Conservation (phyloP, 2,329 filamentous ascomycete genomes). For the Aureobasidium vineae region DNA sequence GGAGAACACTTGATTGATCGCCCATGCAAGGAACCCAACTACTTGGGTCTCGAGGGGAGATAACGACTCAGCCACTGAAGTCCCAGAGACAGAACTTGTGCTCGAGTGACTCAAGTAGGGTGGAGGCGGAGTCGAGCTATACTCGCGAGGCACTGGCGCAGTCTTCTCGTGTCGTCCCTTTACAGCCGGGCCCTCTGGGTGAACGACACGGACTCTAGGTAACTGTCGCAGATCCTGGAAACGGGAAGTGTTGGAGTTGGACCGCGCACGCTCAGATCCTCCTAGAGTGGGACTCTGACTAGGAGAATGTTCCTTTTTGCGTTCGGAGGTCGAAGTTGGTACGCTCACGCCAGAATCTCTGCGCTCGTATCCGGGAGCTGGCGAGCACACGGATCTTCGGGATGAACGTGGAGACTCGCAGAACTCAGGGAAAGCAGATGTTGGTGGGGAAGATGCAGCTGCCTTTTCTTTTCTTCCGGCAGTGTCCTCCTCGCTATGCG, state of each 20-base stretch:
- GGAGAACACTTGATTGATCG: not conserved
- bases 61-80: not conserved
- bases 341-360: constrained; percentile 15
- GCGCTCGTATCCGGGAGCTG: constrained; percentile 1
- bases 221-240: constrained; percentile 31
- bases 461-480: not conserved
- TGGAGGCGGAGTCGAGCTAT: constrained; percentile 26
- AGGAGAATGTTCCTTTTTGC: not conserved
- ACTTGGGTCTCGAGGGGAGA: constrained; percentile 8
- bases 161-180: constrained; percentile 9
- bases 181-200: constrained; percentile 29
- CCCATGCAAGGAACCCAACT: constrained; percentile 7
- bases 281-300: not conserved
- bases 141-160: constrained; percentile 31
- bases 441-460: not conserved
- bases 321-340: not conserved
- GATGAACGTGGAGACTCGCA: not conserved
- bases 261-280: not conserved
- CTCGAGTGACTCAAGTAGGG: constrained; percentile 26
- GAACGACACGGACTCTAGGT: constrained; percentile 34
- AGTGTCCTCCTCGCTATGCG: not conserved
- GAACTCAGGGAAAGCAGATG: not conserved
- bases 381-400: constrained; percentile 4
- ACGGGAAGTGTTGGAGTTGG: constrained; percentile 14
- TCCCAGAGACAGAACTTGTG: constrained; percentile 4